Conservation (phyloP, 768 basidiomycete genomes). For the Exidia glandulosa region DNA sequence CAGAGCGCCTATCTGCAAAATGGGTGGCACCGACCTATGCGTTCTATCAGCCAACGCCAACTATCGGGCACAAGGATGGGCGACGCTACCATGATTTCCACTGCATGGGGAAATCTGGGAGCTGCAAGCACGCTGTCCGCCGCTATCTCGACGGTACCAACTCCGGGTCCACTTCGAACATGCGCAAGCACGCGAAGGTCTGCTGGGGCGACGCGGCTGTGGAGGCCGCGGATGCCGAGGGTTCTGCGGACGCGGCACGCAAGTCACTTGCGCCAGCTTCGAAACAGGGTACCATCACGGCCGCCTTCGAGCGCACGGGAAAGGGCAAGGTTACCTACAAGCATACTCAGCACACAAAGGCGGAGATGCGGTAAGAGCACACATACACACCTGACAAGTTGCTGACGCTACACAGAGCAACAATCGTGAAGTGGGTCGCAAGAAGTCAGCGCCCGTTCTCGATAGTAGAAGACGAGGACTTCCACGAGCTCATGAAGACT, state of each 20-base stretch:
- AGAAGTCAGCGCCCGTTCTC: conserved; percentile 22
- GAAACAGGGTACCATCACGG: conserved; percentile 15
- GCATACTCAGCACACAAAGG: conserved; percentile 12
- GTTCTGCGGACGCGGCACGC: background rate
- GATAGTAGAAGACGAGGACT: conserved; percentile 25
- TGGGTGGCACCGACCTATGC: background rate
- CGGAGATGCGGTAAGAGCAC: conserved; percentile 17
- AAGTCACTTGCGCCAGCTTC: background rate
- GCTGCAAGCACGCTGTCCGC: conserved; percentile 1
- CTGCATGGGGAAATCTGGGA: background rate
- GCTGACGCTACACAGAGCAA: conserved; percentile 11
- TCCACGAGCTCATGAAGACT: conserved; percentile 17
- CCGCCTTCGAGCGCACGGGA: conserved; percentile 16
- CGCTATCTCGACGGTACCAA: conserved; percentile 18
- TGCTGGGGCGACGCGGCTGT: conserved; percentile 25
- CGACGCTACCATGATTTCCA: background rate
- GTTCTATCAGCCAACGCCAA: background rate
- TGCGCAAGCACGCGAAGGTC: conserved; percentile 13
- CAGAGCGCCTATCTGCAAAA: background rate
- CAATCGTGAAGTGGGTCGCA: conserved; percentile 27
- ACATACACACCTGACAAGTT: background rate
- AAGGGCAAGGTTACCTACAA: conserved; percentile 24
- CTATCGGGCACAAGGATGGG: background rate
- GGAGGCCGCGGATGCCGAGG: conserved; percentile 5
- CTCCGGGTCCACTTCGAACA: conserved; percentile 19